Evolutionary conservation across 176 grass and related monocot genomes (phyloP), one percentile per base, ranked within the genome.

Genomic region (Carex pumila): DNA sequence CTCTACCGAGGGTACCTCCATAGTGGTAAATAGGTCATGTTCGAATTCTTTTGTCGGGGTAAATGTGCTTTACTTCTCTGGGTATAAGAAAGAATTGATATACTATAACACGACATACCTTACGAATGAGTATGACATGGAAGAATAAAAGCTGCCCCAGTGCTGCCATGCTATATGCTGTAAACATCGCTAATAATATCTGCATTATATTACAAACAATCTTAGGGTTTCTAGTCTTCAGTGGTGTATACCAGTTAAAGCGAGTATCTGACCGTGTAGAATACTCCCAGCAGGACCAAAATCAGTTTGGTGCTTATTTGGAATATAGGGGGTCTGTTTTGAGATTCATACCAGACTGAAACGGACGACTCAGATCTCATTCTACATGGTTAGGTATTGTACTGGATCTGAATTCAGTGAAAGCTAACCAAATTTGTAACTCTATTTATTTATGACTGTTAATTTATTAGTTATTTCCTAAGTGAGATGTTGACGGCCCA

Each of bases 121-220:
- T 99, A 86, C 88, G 91, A 36, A 99, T 99, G 50, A 99, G 92
- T 66, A 99, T 89, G 43, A 93, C 85, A 85, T 99, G 96, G 86
- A 99, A 95, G 85, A 93, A 93, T 78, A 99, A 95, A 67, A 99
- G 93, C 87, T 99, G 96, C 13, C 88, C 96, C 9, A 99, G 39
- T 31, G 96, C 96, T 65, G 88, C 88, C 25, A 88, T 95, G 79
- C 93, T 88, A 65, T 99, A 95, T 56, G 89, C 83, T 54, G 91
- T 95, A 81, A 99, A 90, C 61, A 99, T 71, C 15, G 85, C 89
- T 83, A 98, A 89, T 32, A 21, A 50, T 85, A 99, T 88, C 93
- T 99, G 83, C 90, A 64, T 14, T 79, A 36, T 63, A 8, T 73
- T 55, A 25, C 32, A 79, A 10, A 56, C 22, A 56, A 56, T 17